Evolutionary conservation across 169 alveolate genomes (phyloP), one percentile per base, ranked within the genome.

Genomic region (Theileria sp.): DNA sequence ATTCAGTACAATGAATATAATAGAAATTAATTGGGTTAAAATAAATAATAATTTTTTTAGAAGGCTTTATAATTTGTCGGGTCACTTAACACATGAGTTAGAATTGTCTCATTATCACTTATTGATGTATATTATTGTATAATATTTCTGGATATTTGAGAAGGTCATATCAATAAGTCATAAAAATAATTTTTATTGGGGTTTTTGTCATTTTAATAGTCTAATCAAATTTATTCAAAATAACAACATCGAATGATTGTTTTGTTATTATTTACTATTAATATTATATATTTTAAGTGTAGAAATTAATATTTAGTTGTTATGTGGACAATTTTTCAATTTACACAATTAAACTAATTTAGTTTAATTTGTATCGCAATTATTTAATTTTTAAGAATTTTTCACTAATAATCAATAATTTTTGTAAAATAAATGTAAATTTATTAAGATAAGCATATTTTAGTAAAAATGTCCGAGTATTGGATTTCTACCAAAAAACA

Each of bases 401-500:
- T 30, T 26, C 25, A 61, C 25, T 9, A n/a, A 61, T 26, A 26
- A 4, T 61, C 7, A 30, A 61, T 30, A 26, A 30, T 26, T 26
- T 61, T 26, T 61, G 34, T 30, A 30, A 3, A 26, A 61, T 44
- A 2, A 1, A 44, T 44, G 49, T 44, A 44, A 44, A 44, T 44
- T 44, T 4, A 4, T 68, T 44, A 15, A 0, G 8, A 28, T 68
- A 10, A 44, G 1, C 8, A 8, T 44, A 44, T 4, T 4, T 44
- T 44, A 44, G 54, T 44, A 44, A 44, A 28, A 30, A 86, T 86
- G 92, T 80, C 92, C 60, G 89, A 81, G 79, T 81, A 81, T 86
- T 86, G 92, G 92, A 86, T 86, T 8, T 86, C 92, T 21, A 61
- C 89, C 19, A 82, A 83, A 76, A 86, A 81, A 79, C 92, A 86